Evolutionary conservation across 805 yeast genomes (phyloP).

Genomic region (Pichia rugopelliculosa): DNA sequence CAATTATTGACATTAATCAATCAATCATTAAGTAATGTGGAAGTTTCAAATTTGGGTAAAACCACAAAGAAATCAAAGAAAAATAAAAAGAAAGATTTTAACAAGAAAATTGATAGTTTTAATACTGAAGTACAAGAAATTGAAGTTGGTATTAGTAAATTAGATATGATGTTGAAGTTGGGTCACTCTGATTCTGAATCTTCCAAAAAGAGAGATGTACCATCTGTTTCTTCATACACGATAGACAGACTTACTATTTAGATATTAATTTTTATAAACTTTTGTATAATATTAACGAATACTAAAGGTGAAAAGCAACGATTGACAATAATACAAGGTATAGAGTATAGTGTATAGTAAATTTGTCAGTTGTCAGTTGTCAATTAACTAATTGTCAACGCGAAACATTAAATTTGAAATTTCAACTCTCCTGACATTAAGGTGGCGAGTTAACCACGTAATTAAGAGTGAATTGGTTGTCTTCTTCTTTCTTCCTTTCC

Average conservation of each 20-base stretch:
- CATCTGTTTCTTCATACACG: constrained; percentile 46
- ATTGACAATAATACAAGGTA: too few relatives aligned
- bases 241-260: constrained; percentile 41
- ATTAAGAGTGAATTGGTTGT: too few relatives aligned
- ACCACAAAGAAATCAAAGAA: constrained; percentile 8
- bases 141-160: constrained; percentile 19
- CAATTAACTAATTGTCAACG: too few relatives aligned
- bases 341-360: too few relatives aligned
- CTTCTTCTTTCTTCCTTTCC: too few relatives aligned
- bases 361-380: too few relatives aligned
- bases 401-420: background rate
- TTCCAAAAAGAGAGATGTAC: constrained; percentile 27
- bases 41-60: constrained; percentile 6
- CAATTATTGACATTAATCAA: constrained; percentile 40
- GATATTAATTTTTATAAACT: background rate
- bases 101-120: background rate
- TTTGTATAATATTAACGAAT: too few relatives aligned
- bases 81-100: constrained; percentile 13
- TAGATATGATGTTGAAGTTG: constrained; percentile 21
- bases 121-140: constrained; percentile 13
- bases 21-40: constrained; percentile 32
- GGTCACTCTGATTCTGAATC: constrained; percentile 15
- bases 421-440: too few relatives aligned
- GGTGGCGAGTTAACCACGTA: too few relatives aligned
- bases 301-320: too few relatives aligned